Percentiles rank a stretch among this genome's conserved stretches.
phyloP scores from a whole-genome alignment of 2,329 filamentous ascomycete genomes.

The Zymoseptoria ardabiliae region DNA sequence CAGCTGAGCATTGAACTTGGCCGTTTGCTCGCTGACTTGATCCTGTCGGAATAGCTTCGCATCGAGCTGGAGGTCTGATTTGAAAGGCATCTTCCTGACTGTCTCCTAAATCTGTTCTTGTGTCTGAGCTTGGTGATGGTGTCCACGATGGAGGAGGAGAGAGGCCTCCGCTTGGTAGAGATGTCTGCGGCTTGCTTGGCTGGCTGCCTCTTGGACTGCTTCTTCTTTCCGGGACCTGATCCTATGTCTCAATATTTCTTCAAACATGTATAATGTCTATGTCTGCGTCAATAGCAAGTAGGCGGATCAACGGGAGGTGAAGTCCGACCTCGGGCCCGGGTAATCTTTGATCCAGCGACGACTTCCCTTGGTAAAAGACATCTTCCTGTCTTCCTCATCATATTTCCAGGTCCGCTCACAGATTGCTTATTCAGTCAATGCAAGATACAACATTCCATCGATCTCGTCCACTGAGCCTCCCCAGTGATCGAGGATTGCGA shows the following conservation, averaged over 20 bases:
- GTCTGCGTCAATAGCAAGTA: background rate
- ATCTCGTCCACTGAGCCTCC: too few relatives aligned
- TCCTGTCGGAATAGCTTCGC: conserved; percentile 38
- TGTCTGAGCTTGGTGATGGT: background rate
- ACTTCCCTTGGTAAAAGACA: too few relatives aligned
- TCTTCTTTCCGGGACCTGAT: too few relatives aligned
- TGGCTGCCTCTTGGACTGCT: background rate
- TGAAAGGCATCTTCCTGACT: conserved; percentile 13
- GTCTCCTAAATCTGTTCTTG: background rate
- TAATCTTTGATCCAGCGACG: too few relatives aligned
- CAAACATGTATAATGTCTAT: background rate
- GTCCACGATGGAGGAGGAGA: background rate
- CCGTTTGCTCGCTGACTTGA: conserved; percentile 35
- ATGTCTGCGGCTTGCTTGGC: background rate
- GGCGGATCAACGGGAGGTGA: too few relatives aligned
- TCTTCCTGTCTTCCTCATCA: too few relatives aligned
- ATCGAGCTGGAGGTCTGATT: conserved; percentile 23
- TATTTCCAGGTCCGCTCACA: too few relatives aligned
- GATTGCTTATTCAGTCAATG: too few relatives aligned
- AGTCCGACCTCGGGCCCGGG: too few relatives aligned
- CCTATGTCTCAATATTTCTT: background rate
- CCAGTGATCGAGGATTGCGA: too few relatives aligned
- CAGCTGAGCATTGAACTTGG: conserved; percentile 39
- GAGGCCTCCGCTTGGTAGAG: background rate
- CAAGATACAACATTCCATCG: too few relatives aligned